A percentile compares a stretch with the other conserved stretches of the same genome.
phyloP scores from a whole-genome alignment of 2,329 filamentous ascomycete species.

The Xylaria sp. region DNA sequence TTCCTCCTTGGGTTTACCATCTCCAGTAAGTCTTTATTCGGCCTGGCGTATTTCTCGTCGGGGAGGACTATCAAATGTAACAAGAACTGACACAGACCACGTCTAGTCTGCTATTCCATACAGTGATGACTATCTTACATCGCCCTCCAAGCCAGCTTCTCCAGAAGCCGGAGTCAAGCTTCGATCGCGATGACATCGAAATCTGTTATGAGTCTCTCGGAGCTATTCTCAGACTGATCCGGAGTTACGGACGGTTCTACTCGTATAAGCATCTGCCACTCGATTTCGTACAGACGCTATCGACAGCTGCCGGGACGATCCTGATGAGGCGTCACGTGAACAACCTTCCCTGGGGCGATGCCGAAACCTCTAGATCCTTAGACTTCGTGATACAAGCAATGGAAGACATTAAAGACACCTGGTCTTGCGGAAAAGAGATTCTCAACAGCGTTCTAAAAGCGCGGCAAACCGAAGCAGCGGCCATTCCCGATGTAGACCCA shows the following conservation, averaged over 20 bases:
- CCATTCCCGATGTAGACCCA: constrained; percentile 37
- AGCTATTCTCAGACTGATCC: constrained; percentile 57
- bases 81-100: constrained; percentile 22
- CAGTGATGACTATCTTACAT: constrained; percentile 63
- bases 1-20: constrained; percentile 59
- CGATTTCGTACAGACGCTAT: constrained; percentile 61
- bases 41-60: not conserved
- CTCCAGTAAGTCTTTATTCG: constrained; percentile 51
- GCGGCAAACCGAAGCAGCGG: constrained; percentile 28
- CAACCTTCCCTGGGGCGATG: constrained; percentile 53
- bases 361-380: constrained; percentile 61
- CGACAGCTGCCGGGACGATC: constrained; percentile 58
- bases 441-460: constrained; percentile 48
- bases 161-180: constrained; percentile 51
- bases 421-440: constrained; percentile 58
- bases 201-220: constrained; percentile 61
- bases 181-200: constrained; percentile 55
- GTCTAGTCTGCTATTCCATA: constrained; percentile 58
- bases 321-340: constrained; percentile 59
- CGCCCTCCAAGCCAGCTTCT: constrained; percentile 58
- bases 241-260: constrained; percentile 57
- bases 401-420: constrained; percentile 61
- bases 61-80: not conserved
- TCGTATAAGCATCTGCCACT: constrained; percentile 57
- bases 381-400: constrained; percentile 61